Evolutionary conservation across 2,329 filamentous ascomycete species (phyloP).

Genomic region (Diaporthe citriasiana): DNA sequence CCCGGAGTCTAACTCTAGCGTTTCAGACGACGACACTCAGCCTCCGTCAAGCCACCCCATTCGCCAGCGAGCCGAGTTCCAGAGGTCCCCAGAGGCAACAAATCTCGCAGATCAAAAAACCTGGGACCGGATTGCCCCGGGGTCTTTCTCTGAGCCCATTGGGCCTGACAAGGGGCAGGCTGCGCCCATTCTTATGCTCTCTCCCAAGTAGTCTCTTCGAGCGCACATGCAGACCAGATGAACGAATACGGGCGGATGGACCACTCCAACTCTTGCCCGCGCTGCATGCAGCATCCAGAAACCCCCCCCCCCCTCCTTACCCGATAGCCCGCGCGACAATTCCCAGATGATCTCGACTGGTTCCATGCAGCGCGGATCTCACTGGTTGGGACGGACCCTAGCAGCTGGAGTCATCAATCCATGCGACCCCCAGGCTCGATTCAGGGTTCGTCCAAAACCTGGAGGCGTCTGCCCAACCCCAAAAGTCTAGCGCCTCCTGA

Average conservation of each 20-base stretch:
- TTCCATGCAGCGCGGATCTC: conserved; percentile 22
- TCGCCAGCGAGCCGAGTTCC: neutral
- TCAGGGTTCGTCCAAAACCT: conserved; percentile 24
- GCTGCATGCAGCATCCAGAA: neutral
- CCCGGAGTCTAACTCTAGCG: conserved; percentile 19
- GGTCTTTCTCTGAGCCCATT: neutral
- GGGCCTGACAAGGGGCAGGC: neutral
- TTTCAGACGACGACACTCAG: conserved; percentile 28
- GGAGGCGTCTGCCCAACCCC: neutral
- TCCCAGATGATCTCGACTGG: neutral
- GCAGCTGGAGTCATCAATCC: conserved; percentile 6
- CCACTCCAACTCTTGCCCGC: neutral
- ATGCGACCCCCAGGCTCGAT: conserved; percentile 26
- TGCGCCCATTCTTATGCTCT: neutral
- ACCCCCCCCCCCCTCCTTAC: conserved; percentile 2
- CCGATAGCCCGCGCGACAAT: neutral
- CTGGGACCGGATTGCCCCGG: conserved; percentile 16
- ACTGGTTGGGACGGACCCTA: conserved; percentile 14
- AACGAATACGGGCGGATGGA: conserved; percentile 14
- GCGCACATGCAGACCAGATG: conserved; percentile 6
- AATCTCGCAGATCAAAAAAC: conserved; percentile 4
- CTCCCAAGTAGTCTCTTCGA: too few species aligned
- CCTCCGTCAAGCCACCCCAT: conserved; percentile 21
- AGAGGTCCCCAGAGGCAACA: neutral
- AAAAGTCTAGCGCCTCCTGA: conserved; percentile 15